Conservation (phyloP, 2,329 filamentous ascomycete species). For the Sordariomycetes sp. region DNA sequence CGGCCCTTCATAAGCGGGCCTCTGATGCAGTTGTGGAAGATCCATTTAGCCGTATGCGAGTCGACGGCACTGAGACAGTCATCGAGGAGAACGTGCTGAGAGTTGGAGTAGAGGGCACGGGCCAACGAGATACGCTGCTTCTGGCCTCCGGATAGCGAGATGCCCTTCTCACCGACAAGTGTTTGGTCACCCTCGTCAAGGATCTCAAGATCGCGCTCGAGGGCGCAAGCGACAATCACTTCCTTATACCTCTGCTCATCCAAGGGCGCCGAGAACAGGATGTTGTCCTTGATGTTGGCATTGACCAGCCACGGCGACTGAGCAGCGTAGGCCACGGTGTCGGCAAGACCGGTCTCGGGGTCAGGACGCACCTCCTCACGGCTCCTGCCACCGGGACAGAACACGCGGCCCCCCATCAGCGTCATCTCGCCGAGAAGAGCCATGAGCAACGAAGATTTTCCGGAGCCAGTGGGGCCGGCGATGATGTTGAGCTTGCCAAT, state of each 20-base stretch:
- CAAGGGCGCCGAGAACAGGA: constrained; percentile 72
- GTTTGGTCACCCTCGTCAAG: constrained; percentile 88
- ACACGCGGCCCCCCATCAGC: constrained; percentile 64
- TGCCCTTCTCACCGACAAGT: constrained; percentile 91
- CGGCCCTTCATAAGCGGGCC: constrained; percentile 79
- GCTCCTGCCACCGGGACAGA: constrained; percentile 72
- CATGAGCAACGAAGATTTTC: constrained; percentile 94
- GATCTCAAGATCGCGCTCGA: constrained; percentile 85
- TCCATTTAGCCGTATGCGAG: constrained; percentile 95
- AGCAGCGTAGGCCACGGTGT: constrained; percentile 91
- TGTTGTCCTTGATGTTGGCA: constrained; percentile 90
- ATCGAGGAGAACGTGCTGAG: constrained; percentile 79
- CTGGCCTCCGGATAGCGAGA: constrained; percentile 90
- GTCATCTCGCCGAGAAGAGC: constrained; percentile 95
- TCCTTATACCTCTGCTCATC: constrained; percentile 75
- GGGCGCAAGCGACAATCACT: constrained; percentile 79
- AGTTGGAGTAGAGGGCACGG: constrained; percentile 93
- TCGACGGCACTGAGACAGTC: constrained; percentile 95
- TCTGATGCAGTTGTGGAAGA: constrained; percentile 84
- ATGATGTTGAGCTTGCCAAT: constrained; percentile 86
- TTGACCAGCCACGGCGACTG: constrained; percentile 97
- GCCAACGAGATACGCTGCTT: constrained; percentile 95
- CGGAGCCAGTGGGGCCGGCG: constrained; percentile 82
- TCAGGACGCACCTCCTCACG: constrained; percentile 75
- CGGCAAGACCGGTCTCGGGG: constrained; percentile 72